Conservation (phyloP, 257 asterid species). For the Thymus mandschuricus region DNA sequence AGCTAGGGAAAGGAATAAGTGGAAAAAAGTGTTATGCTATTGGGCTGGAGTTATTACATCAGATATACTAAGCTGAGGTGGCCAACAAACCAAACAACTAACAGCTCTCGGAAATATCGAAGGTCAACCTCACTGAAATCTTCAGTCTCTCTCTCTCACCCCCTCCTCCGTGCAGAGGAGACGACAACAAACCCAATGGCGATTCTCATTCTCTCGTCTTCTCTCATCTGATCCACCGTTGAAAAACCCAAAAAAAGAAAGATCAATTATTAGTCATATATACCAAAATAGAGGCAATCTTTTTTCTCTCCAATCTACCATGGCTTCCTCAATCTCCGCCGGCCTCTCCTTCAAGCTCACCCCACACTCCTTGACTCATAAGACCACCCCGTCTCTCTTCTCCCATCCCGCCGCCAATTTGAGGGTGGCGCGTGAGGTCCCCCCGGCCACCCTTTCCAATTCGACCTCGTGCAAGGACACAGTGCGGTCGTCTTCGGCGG, state of each 20-base stretch:
- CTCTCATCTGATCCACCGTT: conserved; percentile 31
- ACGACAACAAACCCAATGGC: conserved; percentile 26
- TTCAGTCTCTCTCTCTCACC: conserved; percentile 1
- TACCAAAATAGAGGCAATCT: background rate
- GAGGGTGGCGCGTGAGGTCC: conserved; percentile 82
- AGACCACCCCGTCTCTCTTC: background rate
- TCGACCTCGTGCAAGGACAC: conserved; percentile 38
- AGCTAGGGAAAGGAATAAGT: background rate
- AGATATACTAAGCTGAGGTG: conserved; percentile 19
- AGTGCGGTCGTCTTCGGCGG: conserved; percentile 22
- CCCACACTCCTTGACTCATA: conserved; percentile 20
- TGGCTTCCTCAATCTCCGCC: conserved; percentile 46
- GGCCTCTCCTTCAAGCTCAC: conserved; percentile 41
- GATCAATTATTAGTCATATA: background rate
- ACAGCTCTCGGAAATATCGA: conserved; percentile 31
- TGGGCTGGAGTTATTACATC: background rate
- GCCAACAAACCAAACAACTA: conserved; percentile 4
- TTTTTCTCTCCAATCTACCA: background rate
- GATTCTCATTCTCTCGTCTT: conserved; percentile 31
- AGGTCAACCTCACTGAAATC: conserved; percentile 21
- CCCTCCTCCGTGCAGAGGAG: background rate
- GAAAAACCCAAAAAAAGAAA: background rate
- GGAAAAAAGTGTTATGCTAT: background rate
- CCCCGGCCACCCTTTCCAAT: conserved; percentile 45
- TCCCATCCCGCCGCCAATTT: conserved; percentile 12